A percentile compares a stretch with the other conserved stretches of the same genome.
phyloP scores from a whole-genome alignment of 441 rosid genomes.

The Adansonia grandidieri region DNA sequence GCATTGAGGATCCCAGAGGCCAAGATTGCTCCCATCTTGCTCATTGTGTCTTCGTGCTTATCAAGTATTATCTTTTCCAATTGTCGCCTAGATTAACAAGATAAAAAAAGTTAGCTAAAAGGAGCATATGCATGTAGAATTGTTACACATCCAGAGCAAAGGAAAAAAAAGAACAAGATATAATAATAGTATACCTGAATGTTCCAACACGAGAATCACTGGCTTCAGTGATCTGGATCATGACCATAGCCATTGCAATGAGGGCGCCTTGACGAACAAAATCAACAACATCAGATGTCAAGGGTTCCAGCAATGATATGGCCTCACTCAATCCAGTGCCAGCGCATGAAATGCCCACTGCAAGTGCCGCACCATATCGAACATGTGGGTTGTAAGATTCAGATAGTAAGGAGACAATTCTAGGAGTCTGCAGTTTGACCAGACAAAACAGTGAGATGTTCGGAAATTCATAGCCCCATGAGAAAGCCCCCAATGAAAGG shows the following conservation, averaged over 20 bases:
- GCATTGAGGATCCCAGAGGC: conserved; percentile 98
- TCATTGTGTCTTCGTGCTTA: conserved; percentile 95
- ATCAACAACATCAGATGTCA: conserved; percentile 95
- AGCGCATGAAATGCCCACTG: conserved; percentile 95
- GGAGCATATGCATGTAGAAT: neutral
- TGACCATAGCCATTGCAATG: conserved; percentile 99
- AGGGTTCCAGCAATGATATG: conserved; percentile 89
- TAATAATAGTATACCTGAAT: conserved; percentile 63
- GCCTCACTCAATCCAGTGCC: conserved; percentile 98
- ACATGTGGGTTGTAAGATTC: conserved; percentile 98
- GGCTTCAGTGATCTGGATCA: conserved; percentile 93
- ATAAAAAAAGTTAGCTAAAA: conserved; percentile 15
- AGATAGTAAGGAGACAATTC: conserved; percentile 87
- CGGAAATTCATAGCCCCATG: neutral
- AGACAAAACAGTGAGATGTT: conserved; percentile 28
- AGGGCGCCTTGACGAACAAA: conserved; percentile 99
- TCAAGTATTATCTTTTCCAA: conserved; percentile 90
- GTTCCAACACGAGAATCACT: conserved; percentile 94
- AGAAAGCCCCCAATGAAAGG: too few species aligned
- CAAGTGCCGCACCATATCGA: conserved; percentile 97
- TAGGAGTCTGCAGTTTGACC: conserved; percentile 70
- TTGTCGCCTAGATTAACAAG: conserved; percentile 59
- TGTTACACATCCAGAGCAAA: neutral
- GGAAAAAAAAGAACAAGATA: conserved; percentile 9
- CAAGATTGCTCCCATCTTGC: conserved; percentile 98